Evolutionary conservation across 139 green algal species (phyloP), one percentile per base, ranked within the genome.

Genomic region (Chlamydomonas schloesseri): DNA sequence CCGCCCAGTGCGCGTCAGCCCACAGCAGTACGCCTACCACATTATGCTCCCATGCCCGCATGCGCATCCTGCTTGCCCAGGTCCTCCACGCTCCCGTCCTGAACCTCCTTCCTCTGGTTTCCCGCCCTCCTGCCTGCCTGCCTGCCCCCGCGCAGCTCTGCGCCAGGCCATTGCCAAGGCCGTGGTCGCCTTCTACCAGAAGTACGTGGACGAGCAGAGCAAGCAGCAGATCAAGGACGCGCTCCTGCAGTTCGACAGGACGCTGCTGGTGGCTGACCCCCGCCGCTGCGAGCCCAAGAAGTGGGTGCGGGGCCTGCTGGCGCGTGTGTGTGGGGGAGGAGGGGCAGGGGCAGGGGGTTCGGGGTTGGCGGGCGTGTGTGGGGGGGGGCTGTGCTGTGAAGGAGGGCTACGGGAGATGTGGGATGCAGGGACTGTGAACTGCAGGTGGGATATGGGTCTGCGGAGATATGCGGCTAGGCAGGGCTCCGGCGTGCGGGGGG

Each of bases 271-370:
- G 42, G 98, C 98, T 29, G 98, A 99, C 93, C 97, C 97, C 55
- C 94, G 98, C 82, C 96, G 97, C 88, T 98, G 94, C 91, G 98
- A 99, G 96, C 97, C 98, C 88, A 99, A 99, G 97, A 99, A 99
- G 98, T 98, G 77, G 86, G 91, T 91, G 34, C n/a, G 21, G 8
- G 50, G 50, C 50, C 11, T 31, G 17, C 17, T 46, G 28, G 15
- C 5, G 55, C 8, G 10, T 21, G 10, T 82, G 53, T 26, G 74
- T 50, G 8, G 42, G 37, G 60, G 58, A 13, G 15, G 58, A 34
- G 31, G 28, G 23, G 28, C 20, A 26, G 24, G 62, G 4, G 24
- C 24, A 33, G 18, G 17, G 26, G 2, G 11, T 31, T 11, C 62
- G 28, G 6, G 24, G 6, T 50, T 50, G 42, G 42, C 6, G 8